These are phyloP conservation scores for Taphrina populina DNA, from an alignment of 1,139 yeast genomes.

Conservation along the genomic window DNA sequence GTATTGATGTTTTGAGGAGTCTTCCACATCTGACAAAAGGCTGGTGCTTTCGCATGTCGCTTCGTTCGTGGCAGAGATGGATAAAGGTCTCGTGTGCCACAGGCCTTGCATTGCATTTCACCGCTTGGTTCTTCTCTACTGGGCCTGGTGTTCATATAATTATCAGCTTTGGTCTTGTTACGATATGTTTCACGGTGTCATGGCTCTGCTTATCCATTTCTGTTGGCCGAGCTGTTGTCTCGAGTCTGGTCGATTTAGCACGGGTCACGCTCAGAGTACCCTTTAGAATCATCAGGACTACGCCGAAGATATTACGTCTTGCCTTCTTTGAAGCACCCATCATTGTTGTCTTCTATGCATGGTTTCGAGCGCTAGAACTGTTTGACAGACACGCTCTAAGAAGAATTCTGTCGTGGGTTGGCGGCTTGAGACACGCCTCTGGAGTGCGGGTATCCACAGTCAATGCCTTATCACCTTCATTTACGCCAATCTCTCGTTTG, in stretches of 20 bases:
- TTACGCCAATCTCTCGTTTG: constrained; percentile 8
- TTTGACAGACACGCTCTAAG: constrained; percentile 16
- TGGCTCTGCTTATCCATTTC: constrained; percentile 25
- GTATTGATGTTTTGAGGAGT: too few relatives aligned
- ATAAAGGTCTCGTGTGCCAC: neutral
- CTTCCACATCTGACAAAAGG: too few relatives aligned
- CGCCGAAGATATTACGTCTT: constrained; percentile 4
- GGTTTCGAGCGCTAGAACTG: constrained; percentile 24
- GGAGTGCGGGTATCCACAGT: constrained; percentile 25
- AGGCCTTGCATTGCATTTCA: neutral
- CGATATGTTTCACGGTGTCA: neutral
- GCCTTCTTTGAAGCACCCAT: constrained; percentile 27
- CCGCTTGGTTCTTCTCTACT: constrained; percentile 1
- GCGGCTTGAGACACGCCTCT: constrained; percentile 21
- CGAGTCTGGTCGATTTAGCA: neutral
- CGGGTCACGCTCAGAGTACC: constrained; percentile 11
- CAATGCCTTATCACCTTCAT: constrained; percentile 23
- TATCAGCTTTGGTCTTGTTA: neutral
- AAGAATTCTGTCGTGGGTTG: constrained; percentile 12
- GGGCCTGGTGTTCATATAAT: neutral
- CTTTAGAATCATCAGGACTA: constrained; percentile 15
- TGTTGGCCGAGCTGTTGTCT: constrained; percentile 4
- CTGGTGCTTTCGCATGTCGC: too few relatives aligned
- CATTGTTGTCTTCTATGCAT: constrained; percentile 17
- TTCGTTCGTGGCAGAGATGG: too few relatives aligned